Base-by-base conservation (phyloP, 305 asterid genomes). In the Fraxinus platypoda region DNA sequence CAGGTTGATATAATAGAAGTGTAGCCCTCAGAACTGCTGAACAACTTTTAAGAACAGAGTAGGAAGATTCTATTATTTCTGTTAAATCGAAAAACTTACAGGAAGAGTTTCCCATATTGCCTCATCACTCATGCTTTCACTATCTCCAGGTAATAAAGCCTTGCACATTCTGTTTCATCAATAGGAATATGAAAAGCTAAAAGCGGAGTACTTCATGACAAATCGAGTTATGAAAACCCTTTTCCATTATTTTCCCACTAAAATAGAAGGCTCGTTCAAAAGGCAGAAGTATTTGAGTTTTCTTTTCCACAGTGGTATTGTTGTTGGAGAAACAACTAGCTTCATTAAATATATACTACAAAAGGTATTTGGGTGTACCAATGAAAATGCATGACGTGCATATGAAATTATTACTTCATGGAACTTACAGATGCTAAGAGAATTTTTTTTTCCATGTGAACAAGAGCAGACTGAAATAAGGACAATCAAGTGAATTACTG, bases 51-150 rank as follows among this genome's bases (percentile, higher is more conserved):
- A 74, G 80, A 33, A 72, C 19, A 30, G 37, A 62, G 73, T 81
- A 81, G 35, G 37, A 72, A 78, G 34, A 80, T 59, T 82, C 81
- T 66, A 75, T 49, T 64, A 33, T 43, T 57, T 74, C 25, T 72
- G 74, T 35, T 31, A 54, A 74, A 81, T 35, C 34, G 26, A 68
- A 46, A 80, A 83, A 90, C 98, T 92, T 90, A 97, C 99, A 11
- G 99, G 99, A 84, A 97, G 98, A 11, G 98, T 97, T 89, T 97
- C 99, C 98, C 99, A 97, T 76, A 97, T 88, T 80, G 98, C 97
- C 75, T 92, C 98, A 54, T 92, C 97, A 85, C 93, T 91, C 93
- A 91, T 87, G 91, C 92, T 91, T 88, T 97, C 99, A 90, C 93
- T 95, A 81, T 94, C 99, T 82, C 96, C 99, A 5, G 98, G 99